Evolutionary conservation across 768 basidiomycete species (phyloP).

Genomic region (Collybiopsis luxurians): DNA sequence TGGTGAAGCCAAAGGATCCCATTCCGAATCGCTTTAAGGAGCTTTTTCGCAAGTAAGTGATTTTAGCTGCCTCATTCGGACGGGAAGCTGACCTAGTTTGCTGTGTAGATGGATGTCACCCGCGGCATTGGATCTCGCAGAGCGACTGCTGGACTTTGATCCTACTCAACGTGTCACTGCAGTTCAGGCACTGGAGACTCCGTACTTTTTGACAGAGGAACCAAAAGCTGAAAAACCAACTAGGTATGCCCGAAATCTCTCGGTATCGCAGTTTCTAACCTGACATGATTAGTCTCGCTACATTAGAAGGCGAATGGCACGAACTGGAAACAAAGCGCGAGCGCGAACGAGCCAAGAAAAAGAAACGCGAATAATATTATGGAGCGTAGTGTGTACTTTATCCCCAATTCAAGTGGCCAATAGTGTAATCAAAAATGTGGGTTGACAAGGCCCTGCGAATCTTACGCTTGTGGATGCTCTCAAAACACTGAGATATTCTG

Average conservation of each 20-base stretch:
- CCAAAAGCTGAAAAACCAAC: conserved; percentile 72
- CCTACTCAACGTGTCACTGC: conserved; percentile 78
- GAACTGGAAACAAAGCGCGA: conserved; percentile 95
- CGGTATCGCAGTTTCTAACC: conserved; percentile 6
- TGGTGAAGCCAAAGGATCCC: conserved; percentile 85
- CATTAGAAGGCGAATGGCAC: conserved; percentile 94
- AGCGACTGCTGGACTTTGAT: conserved; percentile 77
- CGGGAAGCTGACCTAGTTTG: not conserved
- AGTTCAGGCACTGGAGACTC: conserved; percentile 69
- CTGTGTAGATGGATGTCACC: conserved; percentile 76
- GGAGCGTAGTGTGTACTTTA: conserved; percentile 19
- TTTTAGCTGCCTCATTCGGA: not conserved
- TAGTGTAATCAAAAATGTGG: too few relatives aligned
- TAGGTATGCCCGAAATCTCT: conserved; percentile 47
- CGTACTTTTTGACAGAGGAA: conserved; percentile 83
- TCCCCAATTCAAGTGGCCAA: too few relatives aligned
- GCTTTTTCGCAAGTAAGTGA: conserved; percentile 77
- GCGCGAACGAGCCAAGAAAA: conserved; percentile 80
- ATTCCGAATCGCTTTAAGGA: conserved; percentile 78
- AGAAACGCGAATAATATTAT: conserved; percentile 43
- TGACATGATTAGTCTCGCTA: conserved; percentile 54
- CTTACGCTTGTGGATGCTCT: too few relatives aligned
- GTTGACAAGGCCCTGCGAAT: too few relatives aligned
- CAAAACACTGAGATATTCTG: too few relatives aligned
- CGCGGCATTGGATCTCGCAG: conserved; percentile 84